These are phyloP conservation scores for Podospora appendiculata DNA, from an alignment of 495 filamentous ascomycete genomes.

Conservation along the genomic window DNA sequence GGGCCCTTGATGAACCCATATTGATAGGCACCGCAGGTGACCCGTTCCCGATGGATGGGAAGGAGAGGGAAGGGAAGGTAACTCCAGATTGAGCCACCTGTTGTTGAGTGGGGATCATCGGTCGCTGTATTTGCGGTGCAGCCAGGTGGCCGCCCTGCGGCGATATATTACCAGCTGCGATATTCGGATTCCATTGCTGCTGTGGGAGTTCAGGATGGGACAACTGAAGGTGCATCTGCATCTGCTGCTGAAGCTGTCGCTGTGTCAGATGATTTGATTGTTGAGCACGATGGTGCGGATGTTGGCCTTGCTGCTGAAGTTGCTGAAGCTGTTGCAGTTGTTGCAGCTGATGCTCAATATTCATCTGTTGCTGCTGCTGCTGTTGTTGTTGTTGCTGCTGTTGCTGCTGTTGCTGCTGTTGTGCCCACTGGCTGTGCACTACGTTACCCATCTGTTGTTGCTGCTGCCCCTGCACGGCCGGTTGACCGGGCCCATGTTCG, in stretches of 20 bases:
- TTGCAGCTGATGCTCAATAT: conserved; percentile 8
- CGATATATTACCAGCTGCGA: not conserved
- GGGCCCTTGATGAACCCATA: not conserved
- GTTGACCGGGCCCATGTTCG: not conserved
- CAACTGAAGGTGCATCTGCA: too few species aligned
- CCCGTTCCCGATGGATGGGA: not conserved
- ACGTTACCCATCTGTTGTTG: not conserved
- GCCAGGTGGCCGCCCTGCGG: not conserved
- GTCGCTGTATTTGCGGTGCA: conserved; percentile 1
- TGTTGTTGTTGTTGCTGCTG: conserved; percentile 21
- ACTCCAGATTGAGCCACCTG: not conserved
- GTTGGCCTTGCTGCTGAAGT: conserved; percentile 1
- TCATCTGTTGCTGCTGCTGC: conserved; percentile 10
- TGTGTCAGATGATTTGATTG: not conserved
- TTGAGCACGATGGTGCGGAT: not conserved
- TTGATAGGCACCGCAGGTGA: not conserved
- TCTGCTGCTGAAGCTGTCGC: too few species aligned
- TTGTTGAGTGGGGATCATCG: not conserved
- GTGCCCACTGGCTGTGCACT: not conserved
- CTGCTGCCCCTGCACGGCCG: not conserved
- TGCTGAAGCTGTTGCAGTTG: conserved; percentile 14
- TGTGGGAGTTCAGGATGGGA: too few species aligned
- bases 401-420: conserved; percentile 30
- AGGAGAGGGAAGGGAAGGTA: not conserved
- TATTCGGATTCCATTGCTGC: too few species aligned